Evolutionary conservation across 1,284 basidiomycete genomes (phyloP), one percentile per base, ranked within the genome.

Genomic region (Irpex sp.): DNA sequence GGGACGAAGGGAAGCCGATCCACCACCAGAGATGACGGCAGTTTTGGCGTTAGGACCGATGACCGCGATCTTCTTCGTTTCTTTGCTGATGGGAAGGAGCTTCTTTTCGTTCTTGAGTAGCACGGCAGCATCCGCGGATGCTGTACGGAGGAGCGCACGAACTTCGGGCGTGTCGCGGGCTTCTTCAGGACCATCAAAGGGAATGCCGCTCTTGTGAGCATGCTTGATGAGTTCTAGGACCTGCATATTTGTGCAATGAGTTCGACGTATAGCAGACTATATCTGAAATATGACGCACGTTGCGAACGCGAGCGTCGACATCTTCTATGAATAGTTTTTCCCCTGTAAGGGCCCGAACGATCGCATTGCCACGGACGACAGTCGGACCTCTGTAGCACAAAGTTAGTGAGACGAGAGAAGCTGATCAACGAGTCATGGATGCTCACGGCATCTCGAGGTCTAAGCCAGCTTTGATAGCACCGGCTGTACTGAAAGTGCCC

Each of bases 401-500:
- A 94, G 94, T 18, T 89, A 84, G 0, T 89, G 84, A 6, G 78
- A 77, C 62, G 94, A 32, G 5, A 45, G 27, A 42, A 27, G 13
- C 7, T n/a, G 32, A 43, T 24, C 13, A 20, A n/a, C 10, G 20
- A 62, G 18, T 44, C n/a, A 4, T 44, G 49, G 7, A 10, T 24
- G 6, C 82, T 3, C 90, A 90, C 2, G 92, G 91, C 91, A 94
- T 93, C 77, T 95, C 94, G 24, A 95, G 85, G 76, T 95, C 94
- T 54, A 95, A 81, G 1, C 91, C 91, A 15, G 93, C 93, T 68
- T 92, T 92, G 75, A 94, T 84, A 54, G 86, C 84, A 49, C 85
- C 84, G 67, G 88, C 87, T 42, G 92, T 85, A 67, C 88, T 88
- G 81, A 93, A 94, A 1, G 87, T 84, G 0, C 93, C 93, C 67